phyloP scores from a whole-genome alignment of 495 filamentous ascomycete genomes.

The Annulohypoxylon nitens region DNA sequence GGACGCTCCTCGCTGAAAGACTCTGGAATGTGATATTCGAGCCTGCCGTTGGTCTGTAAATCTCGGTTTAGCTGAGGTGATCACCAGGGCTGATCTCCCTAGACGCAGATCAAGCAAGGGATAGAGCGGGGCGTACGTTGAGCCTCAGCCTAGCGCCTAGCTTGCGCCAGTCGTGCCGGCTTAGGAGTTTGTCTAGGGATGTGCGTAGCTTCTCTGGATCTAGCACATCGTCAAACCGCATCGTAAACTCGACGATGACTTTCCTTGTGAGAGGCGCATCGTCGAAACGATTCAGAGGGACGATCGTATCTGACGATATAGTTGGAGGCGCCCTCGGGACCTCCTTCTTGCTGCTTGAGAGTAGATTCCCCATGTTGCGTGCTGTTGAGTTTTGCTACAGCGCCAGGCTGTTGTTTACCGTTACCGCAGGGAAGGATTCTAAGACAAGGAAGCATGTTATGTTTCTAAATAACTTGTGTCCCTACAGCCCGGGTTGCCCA shows the following conservation, averaged over 20 bases:
- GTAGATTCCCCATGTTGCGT: slow-evolving; percentile 37
- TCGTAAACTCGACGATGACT: slow-evolving; percentile 54
- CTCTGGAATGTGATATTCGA: slow-evolving; percentile 62
- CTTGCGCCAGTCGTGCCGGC: slow-evolving; percentile 59
- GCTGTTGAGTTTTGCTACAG: slow-evolving; percentile 24
- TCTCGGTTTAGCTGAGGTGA: slow-evolving; percentile 3
- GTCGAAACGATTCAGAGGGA: slow-evolving; percentile 57
- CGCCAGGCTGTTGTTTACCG: slow-evolving; percentile 11
- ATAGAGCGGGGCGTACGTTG: slow-evolving; percentile 48
- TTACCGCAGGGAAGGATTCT: slow-evolving; percentile 2
- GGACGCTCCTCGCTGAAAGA: slow-evolving; percentile 56
- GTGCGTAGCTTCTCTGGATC: slow-evolving; percentile 58
- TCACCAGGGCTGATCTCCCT: background rate
- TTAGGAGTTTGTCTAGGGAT: slow-evolving; percentile 54
- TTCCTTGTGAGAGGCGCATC: slow-evolving; percentile 53
- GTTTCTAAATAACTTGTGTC: slow-evolving; percentile 16
- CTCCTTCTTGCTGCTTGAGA: slow-evolving; percentile 13
- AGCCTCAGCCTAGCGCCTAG: slow-evolving; percentile 60
- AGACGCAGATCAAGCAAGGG: background rate
- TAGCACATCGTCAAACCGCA: slow-evolving; percentile 64
- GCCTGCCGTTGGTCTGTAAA: slow-evolving; percentile 49
- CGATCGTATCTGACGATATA: slow-evolving; percentile 53
- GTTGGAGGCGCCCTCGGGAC: slow-evolving; percentile 37
- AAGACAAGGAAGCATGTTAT: slow-evolving; percentile 15
- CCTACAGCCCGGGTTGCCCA: slow-evolving; percentile 25